These are phyloP conservation scores for Saccharomyces hybrid DNA, from an alignment of 1,139 yeast genomes.

Conservation along the genomic window DNA sequence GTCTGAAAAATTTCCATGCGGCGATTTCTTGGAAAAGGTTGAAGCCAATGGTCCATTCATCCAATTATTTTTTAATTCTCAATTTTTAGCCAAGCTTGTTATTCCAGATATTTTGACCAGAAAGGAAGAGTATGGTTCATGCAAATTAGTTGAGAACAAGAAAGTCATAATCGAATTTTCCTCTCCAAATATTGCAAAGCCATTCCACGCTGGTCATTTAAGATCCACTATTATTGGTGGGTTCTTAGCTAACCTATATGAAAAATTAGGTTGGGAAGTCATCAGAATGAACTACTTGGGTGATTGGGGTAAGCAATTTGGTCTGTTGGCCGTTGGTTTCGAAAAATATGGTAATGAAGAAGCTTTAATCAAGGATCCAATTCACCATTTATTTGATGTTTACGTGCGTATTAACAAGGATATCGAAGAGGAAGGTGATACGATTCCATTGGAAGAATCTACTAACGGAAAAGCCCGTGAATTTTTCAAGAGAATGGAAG, in stretches of 20 bases:
- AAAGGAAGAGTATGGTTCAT: constrained; percentile 57
- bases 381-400: constrained; percentile 89
- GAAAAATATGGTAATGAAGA: constrained; percentile 77
- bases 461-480: constrained; percentile 82
- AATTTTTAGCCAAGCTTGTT: constrained; percentile 58
- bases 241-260: constrained; percentile 84
- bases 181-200: constrained; percentile 97
- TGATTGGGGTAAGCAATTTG: constrained; percentile 99
- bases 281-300: constrained; percentile 89
- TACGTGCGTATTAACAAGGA: constrained; percentile 83
- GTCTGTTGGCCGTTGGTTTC: constrained; percentile 89
- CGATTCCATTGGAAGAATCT: constrained; percentile 39
- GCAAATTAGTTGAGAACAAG: constrained; percentile 69
- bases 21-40: constrained; percentile 60
- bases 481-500: constrained; percentile 88
- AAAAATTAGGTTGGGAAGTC: constrained; percentile 85
- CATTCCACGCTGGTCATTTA: constrained; percentile 98
- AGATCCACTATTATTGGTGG: constrained; percentile 98
- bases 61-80: constrained; percentile 75
- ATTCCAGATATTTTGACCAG: constrained; percentile 63
- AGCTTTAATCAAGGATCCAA: constrained; percentile 66
- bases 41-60: constrained; percentile 84
- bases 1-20: constrained; percentile 61
- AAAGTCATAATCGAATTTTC: constrained; percentile 80
- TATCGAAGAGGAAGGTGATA: constrained; percentile 66